Evolutionary conservation across 306 rosid genomes (phyloP), one percentile per base, ranked within the genome.

Genomic region (Rubus parviflorus): DNA sequence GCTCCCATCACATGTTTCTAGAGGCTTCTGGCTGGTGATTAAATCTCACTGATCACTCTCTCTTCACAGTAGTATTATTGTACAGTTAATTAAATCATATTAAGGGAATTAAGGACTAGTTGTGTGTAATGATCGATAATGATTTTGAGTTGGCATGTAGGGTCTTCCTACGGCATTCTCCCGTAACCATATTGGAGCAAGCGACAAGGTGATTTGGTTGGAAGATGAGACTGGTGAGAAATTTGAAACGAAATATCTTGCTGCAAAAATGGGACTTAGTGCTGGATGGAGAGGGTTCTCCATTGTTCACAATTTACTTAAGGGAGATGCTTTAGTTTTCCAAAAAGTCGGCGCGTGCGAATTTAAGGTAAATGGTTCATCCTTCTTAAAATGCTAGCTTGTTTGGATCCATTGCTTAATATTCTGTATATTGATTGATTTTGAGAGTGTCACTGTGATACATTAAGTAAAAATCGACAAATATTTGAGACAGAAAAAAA

Each of bases 281-380:
- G 87, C 40, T 56, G 90, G 90, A 73, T 87, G 93, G 93, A 87
- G 82, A 81, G 62, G 79, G 6, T 87, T 89, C 77, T 81, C 89
- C n/a, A 8, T 64, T 1, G 74, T 76, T 69, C 89, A 83, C 79
- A 66, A 77, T 7, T 56, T 89, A 48, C 47, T 57, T 8, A 65
- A 68, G 75, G 81, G 80, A 65, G 89, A 85, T 73, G 83, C 66
- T 4, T 53, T 85, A 7, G 77, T 87, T 45, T 87, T 89, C 75
- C 85, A 85, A 6, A 62, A 85, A 72, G 77, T 85, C 72, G 19
- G 65, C 22, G 81, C 79, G 52, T 19, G 30, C 49, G 82, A 80
- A 68, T 87, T 87, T 63, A 87, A 83, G 93, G 90, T 87, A 69
- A 79, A 49, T 76, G 25, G 53, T 80, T 69, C 40, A 38, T 30